Percentiles rank a stretch among this genome's conserved stretches.
phyloP scores from a whole-genome alignment of 495 filamentous ascomycete species.

The Peziza echinospora region DNA sequence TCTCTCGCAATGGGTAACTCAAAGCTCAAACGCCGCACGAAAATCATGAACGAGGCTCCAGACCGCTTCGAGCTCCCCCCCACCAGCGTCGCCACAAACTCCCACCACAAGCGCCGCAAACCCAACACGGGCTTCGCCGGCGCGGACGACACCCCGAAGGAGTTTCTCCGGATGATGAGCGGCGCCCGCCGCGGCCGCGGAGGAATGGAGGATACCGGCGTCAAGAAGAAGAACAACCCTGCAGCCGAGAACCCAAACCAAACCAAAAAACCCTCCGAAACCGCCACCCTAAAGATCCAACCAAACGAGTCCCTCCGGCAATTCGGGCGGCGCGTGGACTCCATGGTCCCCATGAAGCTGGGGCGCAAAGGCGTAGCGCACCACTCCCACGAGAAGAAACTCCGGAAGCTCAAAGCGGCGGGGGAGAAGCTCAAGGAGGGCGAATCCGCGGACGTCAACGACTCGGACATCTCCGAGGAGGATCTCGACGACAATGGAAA shows the following conservation, averaged over 20 bases:
- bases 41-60: no score
- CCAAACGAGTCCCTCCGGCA: conserved; percentile 66
- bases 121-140: not conserved
- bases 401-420: not conserved
- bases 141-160: conserved; percentile 50
- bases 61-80: conserved; percentile 19
- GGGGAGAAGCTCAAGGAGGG: not conserved
- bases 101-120: not conserved
- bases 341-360: conserved; percentile 55
- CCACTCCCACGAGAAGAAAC: conserved; percentile 11
- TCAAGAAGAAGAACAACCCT: conserved; percentile 29
- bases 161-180: conserved; percentile 61
- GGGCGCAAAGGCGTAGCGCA: conserved; percentile 30
- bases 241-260: conserved; percentile 5
- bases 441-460: not conserved
- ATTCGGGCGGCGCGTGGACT: conserved; percentile 68
- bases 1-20: no score
- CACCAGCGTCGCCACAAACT: conserved; percentile 3
- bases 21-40: no score
- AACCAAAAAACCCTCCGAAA: conserved; percentile 14
- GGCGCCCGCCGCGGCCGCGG: conserved; percentile 30
- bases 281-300: conserved; percentile 29
- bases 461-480: not conserved
- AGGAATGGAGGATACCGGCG: conserved; percentile 47
- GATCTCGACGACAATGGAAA: not conserved